Evolutionary conservation across 768 basidiomycete genomes (phyloP).

Genomic region (Kwoniella shandongensis): DNA sequence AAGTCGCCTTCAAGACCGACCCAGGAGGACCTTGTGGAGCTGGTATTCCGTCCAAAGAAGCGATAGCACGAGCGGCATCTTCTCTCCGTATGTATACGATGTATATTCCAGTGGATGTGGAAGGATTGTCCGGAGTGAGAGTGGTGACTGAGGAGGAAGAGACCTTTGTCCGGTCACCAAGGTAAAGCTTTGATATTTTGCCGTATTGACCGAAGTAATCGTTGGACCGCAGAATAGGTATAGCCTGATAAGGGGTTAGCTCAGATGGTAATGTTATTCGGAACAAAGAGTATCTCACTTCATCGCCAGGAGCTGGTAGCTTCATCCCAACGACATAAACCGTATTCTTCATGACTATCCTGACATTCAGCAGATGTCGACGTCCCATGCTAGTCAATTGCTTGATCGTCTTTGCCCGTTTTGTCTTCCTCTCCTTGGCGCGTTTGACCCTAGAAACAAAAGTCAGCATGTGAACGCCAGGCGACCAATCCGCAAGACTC

Average conservation of each 20-base stretch:
- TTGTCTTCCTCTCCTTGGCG: slow-evolving; percentile 90
- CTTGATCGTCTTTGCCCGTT: slow-evolving; percentile 90
- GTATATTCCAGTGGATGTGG: slow-evolving; percentile 69
- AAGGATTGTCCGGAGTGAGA: slow-evolving; percentile 58
- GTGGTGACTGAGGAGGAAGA: slow-evolving; percentile 60
- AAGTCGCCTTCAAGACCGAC: slow-evolving; percentile 86
- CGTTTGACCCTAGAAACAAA: slow-evolving; percentile 74
- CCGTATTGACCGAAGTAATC: slow-evolving; percentile 99
- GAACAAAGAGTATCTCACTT: slow-evolving; percentile 61
- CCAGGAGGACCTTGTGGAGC: slow-evolving; percentile 77
- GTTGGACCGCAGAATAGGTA: slow-evolving; percentile 85
- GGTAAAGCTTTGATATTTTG: slow-evolving; percentile 90
- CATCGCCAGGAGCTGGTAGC: slow-evolving; percentile 89
- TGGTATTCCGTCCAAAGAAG: slow-evolving; percentile 85
- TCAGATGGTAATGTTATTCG: background rate
- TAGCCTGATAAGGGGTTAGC: slow-evolving; percentile 61
- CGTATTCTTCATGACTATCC: slow-evolving; percentile 94
- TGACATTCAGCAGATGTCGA: slow-evolving; percentile 83
- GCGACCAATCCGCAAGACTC: slow-evolving; percentile 58
- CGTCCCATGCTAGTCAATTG: slow-evolving; percentile 84
- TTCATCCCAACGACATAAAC: slow-evolving; percentile 97
- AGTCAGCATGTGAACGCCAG: slow-evolving; percentile 7
- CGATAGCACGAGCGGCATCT: slow-evolving; percentile 89
- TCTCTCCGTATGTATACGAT: slow-evolving; percentile 92
- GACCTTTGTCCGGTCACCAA: slow-evolving; percentile 81